Conservation (phyloP, 1,284 basidiomycete genomes). For the Ceratobasidium sp. region DNA sequence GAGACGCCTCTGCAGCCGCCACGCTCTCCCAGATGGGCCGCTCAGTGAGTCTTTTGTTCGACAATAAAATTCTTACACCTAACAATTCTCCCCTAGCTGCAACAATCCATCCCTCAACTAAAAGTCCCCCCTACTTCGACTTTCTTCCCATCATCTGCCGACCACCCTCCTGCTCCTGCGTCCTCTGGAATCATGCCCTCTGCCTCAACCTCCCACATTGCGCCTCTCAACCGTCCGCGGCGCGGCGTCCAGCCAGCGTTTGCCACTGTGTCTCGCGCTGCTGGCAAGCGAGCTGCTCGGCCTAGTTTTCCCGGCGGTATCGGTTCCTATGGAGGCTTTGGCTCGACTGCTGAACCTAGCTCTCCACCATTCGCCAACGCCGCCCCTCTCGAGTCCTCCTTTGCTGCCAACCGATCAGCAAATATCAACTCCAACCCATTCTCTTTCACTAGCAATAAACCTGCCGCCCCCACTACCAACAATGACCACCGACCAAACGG, state of each 20-base stretch:
- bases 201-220: slow-evolving; percentile 18
- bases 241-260: slow-evolving; percentile 33
- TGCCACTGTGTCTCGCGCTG: slow-evolving; percentile 29
- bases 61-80: neutral
- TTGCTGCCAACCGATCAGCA: slow-evolving; percentile 35
- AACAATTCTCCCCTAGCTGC: slow-evolving; percentile 11
- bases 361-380: slow-evolving; percentile 17
- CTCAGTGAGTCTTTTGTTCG: slow-evolving; percentile 22
- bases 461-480: too few species aligned
- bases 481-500: neutral
- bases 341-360: slow-evolving; percentile 34
- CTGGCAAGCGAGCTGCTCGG: slow-evolving; percentile 13
- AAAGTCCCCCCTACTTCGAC: slow-evolving; percentile 32
- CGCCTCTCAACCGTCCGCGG: slow-evolving; percentile 16
- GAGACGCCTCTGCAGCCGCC: slow-evolving; percentile 10
- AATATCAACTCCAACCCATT: slow-evolving; percentile 12
- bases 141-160: neutral
- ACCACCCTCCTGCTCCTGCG: neutral
- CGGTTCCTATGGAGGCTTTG: slow-evolving; percentile 29
- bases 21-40: slow-evolving; percentile 32
- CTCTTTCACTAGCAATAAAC: neutral
- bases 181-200: neutral
- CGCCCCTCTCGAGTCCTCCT: slow-evolving; percentile 32
- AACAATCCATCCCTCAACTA: slow-evolving; percentile 23
- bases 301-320: slow-evolving; percentile 33